Percentiles rank a stretch among this genome's conserved stretches.
Evolutionary conservation across 169 alveolate genomes (phyloP).

Genomic region (Cryptosporidium meleagridis): DNA sequence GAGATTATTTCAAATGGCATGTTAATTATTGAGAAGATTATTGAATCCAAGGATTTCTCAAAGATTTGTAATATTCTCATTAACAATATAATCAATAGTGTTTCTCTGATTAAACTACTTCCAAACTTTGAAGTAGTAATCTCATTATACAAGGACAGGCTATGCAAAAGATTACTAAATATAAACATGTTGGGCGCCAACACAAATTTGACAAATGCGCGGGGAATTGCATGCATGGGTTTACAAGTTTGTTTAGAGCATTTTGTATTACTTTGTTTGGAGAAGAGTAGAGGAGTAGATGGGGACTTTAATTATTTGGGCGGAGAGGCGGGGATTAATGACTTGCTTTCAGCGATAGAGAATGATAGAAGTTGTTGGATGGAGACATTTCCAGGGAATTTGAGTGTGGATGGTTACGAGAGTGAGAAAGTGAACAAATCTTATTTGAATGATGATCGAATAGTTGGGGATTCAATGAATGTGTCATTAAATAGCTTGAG

Average conservation of each 20-base stretch:
- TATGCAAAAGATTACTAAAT: conserved; percentile 27
- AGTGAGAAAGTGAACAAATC: not conserved
- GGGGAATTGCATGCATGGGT: not conserved
- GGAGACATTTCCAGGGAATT: not conserved
- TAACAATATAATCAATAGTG: conserved; percentile 3
- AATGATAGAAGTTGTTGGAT: not conserved
- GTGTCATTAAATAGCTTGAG: conserved; percentile 36
- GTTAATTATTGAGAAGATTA: not conserved
- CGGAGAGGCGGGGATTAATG: conserved; percentile 9
- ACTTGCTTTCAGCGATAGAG: not conserved
- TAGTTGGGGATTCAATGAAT: not conserved
- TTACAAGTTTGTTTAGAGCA: conserved; percentile 32
- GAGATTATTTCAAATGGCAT: not conserved
- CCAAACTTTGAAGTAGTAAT: conserved; percentile 33
- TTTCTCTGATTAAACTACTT: conserved; percentile 13
- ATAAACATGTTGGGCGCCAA: conserved; percentile 1
- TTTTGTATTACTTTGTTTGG: conserved; percentile 26
- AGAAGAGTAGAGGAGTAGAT: not conserved
- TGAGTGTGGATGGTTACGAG: not conserved
- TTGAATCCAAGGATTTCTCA: not conserved
- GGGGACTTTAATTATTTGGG: not conserved
- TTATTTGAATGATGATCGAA: not conserved
- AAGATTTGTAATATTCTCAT: conserved; percentile 7
- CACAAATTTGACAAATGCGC: not conserved
- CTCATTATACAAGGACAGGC: conserved; percentile 52